Evolutionary conservation across 2,329 filamentous ascomycete species (phyloP).

Genomic region (Seiridium cupressi): DNA sequence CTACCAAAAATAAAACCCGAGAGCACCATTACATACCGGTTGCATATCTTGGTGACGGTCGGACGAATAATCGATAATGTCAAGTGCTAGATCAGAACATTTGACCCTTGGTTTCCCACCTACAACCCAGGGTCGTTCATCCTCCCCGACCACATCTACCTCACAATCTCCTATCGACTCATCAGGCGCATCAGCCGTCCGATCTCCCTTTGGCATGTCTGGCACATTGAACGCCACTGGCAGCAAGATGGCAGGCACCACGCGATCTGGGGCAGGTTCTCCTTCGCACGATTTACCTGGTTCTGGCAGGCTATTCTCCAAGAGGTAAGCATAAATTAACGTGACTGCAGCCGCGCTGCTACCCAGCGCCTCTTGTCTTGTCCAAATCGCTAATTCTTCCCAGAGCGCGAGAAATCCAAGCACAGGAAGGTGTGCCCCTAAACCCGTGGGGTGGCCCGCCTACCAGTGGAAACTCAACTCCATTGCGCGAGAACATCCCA

Average conservation of each 20-base stretch:
- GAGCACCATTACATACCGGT: conserved; percentile 9
- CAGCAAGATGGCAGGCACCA: conserved; percentile 59
- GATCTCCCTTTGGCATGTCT: conserved; percentile 72
- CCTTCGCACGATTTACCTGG: conserved; percentile 86
- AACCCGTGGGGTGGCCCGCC: conserved; percentile 93
- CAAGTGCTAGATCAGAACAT: conserved; percentile 81
- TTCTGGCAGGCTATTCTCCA: conserved; percentile 76
- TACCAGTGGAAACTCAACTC: conserved; percentile 93
- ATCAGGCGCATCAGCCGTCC: conserved; percentile 49
- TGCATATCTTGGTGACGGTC: conserved; percentile 40
- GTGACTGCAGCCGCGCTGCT: neutral
- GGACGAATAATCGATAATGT: conserved; percentile 86
- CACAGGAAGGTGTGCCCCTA: conserved; percentile 81
- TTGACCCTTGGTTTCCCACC: conserved; percentile 80
- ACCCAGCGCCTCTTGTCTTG: neutral
- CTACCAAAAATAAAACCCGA: neutral
- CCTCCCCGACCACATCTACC: conserved; percentile 75
- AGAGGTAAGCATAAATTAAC: conserved; percentile 61
- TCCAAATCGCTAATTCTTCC: neutral
- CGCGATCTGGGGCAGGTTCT: conserved; percentile 87
- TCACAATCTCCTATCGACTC: conserved; percentile 69
- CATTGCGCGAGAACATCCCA: conserved; percentile 93
- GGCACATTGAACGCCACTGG: conserved; percentile 57
- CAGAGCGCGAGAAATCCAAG: conserved; percentile 94
- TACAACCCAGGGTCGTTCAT: conserved; percentile 70